Conservation (phyloP, 1,284 basidiomycete genomes). For the Trametes pubescens region DNA sequence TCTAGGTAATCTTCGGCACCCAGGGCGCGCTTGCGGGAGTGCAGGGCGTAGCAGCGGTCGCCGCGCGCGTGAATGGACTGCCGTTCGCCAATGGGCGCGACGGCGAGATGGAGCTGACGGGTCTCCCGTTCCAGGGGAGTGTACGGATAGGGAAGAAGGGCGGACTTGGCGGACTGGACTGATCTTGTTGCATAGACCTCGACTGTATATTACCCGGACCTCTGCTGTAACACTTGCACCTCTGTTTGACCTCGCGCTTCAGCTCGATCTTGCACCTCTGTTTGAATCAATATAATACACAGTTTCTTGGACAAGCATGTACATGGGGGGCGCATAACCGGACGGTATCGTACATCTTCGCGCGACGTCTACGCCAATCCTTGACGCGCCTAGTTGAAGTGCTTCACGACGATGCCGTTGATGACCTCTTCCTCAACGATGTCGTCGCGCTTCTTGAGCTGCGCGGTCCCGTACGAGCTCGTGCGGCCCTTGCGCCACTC, state of each 20-base stretch:
- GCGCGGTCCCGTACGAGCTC: slow-evolving; percentile 47
- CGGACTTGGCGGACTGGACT: slow-evolving; percentile 13
- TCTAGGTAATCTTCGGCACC: slow-evolving; percentile 71
- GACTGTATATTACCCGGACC: slow-evolving; percentile 6
- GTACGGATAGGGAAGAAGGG: slow-evolving; percentile 70
- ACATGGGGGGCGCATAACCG: background rate
- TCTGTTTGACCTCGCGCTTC: no score
- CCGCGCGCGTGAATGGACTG: slow-evolving; percentile 65
- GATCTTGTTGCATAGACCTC: slow-evolving; percentile 5
- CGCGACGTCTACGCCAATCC: no score
- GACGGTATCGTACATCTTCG: background rate
- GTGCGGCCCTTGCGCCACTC: slow-evolving; percentile 50
- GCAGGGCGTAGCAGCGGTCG: slow-evolving; percentile 68
- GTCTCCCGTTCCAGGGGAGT: slow-evolving; percentile 71
- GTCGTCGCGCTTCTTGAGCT: slow-evolving; percentile 45
- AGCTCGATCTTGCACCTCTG: slow-evolving; percentile 1
- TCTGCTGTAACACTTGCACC: background rate
- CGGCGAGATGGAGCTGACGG: slow-evolving; percentile 63
- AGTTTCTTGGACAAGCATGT: background rate
- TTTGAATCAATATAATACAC: no score
- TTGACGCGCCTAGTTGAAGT: slow-evolving; percentile 46
- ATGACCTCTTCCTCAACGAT: slow-evolving; percentile 53
- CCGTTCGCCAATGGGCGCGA: slow-evolving; percentile 50
- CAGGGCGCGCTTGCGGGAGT: slow-evolving; percentile 76
- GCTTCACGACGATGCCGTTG: slow-evolving; percentile 52